These are phyloP conservation scores for Sugiyamaella castrensis DNA, from an alignment of 1,139 yeast species.

Conservation along the genomic window DNA sequence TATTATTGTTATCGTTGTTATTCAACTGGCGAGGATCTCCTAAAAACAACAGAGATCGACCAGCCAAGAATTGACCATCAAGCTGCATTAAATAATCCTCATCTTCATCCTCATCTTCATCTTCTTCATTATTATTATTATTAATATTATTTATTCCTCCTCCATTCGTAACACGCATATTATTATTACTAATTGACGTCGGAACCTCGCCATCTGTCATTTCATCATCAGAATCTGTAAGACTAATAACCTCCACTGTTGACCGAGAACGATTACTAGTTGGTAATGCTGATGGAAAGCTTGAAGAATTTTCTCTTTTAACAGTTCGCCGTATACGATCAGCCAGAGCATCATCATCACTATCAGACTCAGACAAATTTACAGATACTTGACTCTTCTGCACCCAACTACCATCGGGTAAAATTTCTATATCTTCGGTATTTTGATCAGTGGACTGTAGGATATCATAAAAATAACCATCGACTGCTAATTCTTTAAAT, in stretches of 20 bases:
- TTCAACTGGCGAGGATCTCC: too few relatives aligned
- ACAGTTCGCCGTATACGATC: conserved; percentile 6
- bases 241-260: conserved; percentile 25
- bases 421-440: conserved; percentile 37
- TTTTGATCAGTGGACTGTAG: conserved; percentile 29
- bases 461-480: conserved; percentile 39
- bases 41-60: too few relatives aligned
- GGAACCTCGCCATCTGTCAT: conserved; percentile 2
- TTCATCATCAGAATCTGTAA: conserved; percentile 28
- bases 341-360: conserved; percentile 15
- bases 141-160: too few relatives aligned
- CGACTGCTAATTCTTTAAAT: conserved; percentile 37
- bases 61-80: too few relatives aligned
- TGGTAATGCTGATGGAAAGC: neutral
- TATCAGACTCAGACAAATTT: conserved; percentile 15
- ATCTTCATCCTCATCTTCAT: too few relatives aligned
- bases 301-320: conserved; percentile 2
- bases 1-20: too few relatives aligned
- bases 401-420: conserved; percentile 41
- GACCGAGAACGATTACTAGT: neutral
- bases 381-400: conserved; percentile 20
- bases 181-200: too few relatives aligned
- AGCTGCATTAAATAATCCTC: too few relatives aligned
- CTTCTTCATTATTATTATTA: too few relatives aligned
- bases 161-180: too few relatives aligned